These are phyloP conservation scores for Monosporozyma servazzii DNA, from an alignment of 805 yeast species.

Conservation along the genomic window DNA sequence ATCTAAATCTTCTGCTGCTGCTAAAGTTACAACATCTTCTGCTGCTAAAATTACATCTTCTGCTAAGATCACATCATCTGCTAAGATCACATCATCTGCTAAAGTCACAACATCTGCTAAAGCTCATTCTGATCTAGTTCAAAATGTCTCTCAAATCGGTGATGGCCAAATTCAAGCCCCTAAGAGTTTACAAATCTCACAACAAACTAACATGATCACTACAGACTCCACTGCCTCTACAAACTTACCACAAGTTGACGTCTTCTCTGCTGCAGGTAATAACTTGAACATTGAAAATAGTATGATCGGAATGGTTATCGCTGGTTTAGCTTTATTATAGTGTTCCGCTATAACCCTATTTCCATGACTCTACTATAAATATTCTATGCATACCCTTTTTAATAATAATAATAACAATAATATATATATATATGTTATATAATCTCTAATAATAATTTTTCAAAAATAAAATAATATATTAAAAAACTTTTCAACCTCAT, in stretches of 20 bases:
- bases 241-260: constrained; percentile 3
- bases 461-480: no score
- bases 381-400: neutral
- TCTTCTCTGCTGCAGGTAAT: constrained; percentile 14
- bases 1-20: neutral
- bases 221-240: neutral
- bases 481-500: neutral
- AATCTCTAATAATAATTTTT: no score
- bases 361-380: neutral
- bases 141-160: neutral
- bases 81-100: no score
- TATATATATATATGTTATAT: no score
- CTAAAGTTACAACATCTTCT: neutral
- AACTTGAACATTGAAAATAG: neutral
- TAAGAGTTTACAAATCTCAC: neutral
- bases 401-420: neutral
- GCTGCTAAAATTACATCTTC: neutral
- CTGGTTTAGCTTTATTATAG: constrained; percentile 2
- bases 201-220: neutral
- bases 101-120: neutral
- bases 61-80: no score
- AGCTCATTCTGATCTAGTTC: neutral
- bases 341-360: neutral
- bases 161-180: neutral
- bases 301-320: neutral